Evolutionary conservation across 768 basidiomycete genomes (phyloP).

Genomic region (Chiua virens): DNA sequence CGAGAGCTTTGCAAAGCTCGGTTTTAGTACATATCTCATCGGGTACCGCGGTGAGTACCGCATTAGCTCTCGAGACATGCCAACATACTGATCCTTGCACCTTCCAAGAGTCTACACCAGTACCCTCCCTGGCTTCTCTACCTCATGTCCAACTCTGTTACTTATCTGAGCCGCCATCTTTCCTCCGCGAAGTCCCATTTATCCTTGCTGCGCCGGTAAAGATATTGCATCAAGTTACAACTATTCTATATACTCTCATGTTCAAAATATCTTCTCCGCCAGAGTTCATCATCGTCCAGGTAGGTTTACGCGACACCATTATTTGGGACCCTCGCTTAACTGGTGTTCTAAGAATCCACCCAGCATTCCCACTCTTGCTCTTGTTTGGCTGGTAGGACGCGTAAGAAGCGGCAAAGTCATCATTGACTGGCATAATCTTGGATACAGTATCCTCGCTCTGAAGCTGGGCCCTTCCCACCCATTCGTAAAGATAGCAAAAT

Average conservation of each 20-base stretch:
- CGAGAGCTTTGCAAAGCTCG: constrained; percentile 81
- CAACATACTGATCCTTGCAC: background rate
- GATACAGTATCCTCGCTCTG: constrained; percentile 88
- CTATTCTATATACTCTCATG: constrained; percentile 62
- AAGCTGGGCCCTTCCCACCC: constrained; percentile 68
- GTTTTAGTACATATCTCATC: constrained; percentile 76
- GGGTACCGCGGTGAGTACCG: constrained; percentile 74
- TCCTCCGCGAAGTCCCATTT: constrained; percentile 59
- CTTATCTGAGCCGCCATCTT: constrained; percentile 61
- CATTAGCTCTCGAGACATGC: background rate
- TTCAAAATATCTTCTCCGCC: constrained; percentile 64
- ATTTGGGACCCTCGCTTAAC: background rate
- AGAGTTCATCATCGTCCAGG: constrained; percentile 89
- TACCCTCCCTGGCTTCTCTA: constrained; percentile 66
- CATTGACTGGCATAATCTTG: constrained; percentile 99
- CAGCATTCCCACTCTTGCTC: constrained; percentile 87
- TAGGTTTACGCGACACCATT: constrained; percentile 34
- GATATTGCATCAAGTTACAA: constrained; percentile 64
- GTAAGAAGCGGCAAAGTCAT: constrained; percentile 81
- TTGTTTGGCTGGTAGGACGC: constrained; percentile 73
- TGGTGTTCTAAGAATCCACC: constrained; percentile 78
- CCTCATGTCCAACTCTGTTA: constrained; percentile 66
- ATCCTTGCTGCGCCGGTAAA: constrained; percentile 79
- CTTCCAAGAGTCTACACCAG: constrained; percentile 68
- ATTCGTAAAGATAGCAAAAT: constrained; percentile 72